Conservation (phyloP, 345 rosid genomes). For the Eucalyptus marginata region DNA sequence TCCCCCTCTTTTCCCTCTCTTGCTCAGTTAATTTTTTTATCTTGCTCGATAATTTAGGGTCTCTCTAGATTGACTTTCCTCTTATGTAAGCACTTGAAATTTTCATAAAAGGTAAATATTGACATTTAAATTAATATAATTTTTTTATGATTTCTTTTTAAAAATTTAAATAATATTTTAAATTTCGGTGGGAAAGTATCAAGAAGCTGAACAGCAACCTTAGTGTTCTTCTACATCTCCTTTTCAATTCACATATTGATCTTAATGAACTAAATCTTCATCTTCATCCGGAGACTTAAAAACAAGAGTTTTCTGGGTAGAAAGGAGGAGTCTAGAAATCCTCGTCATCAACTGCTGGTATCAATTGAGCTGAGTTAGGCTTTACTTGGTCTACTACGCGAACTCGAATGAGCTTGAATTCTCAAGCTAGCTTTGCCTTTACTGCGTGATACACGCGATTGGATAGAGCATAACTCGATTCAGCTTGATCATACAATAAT, state of each 20-base stretch:
- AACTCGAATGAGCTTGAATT: background rate
- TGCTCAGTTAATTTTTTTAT: background rate
- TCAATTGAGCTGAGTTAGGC: background rate
- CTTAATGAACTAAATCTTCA: background rate
- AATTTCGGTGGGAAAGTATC: background rate
- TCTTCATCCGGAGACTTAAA: background rate
- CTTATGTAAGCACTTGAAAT: background rate
- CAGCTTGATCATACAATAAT: background rate
- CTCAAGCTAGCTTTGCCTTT: background rate
- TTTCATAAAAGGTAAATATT: background rate
- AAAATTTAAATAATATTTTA: background rate
- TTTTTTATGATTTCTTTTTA: background rate
- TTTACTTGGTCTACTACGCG: background rate
- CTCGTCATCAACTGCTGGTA: background rate
- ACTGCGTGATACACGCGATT: fast-evolving
- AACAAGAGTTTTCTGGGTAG: background rate
- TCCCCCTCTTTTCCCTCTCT: background rate
- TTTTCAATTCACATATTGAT: background rate
- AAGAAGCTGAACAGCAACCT: fast-evolving
- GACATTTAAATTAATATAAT: background rate
- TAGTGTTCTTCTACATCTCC: background rate
- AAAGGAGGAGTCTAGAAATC: background rate
- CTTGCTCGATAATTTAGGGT: background rate
- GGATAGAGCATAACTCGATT: background rate
- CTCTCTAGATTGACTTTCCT: background rate